Evolutionary conservation across 176 grass and related monocot genomes (phyloP).

Genomic region (sorghum (Sorghum bicolor)): Sorghum_bicolor_NCBIv3 NC_012871.2:65095501-65096000

Average conservation of each 20-base stretch:
- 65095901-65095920: neutral
- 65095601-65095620: neutral
- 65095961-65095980: neutral
- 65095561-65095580: neutral
- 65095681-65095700: neutral
- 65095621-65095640: neutral
- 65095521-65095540: constrained; percentile 29
- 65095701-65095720: neutral
- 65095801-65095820: neutral
- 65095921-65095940: neutral
- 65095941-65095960: neutral
- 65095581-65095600: neutral
- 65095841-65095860: too few relatives aligned
- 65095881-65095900: neutral
- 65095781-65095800: too few relatives aligned
- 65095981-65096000: constrained; percentile 21
- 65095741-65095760: neutral
- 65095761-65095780: neutral
- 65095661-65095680: constrained; percentile 7
- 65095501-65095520: constrained; percentile 4
- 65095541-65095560: neutral
- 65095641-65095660: neutral
- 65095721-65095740: neutral
- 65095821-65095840: neutral
- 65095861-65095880: too few relatives aligned